Conservation (phyloP, 805 yeast genomes). For the Clavispora santaluciae region DNA sequence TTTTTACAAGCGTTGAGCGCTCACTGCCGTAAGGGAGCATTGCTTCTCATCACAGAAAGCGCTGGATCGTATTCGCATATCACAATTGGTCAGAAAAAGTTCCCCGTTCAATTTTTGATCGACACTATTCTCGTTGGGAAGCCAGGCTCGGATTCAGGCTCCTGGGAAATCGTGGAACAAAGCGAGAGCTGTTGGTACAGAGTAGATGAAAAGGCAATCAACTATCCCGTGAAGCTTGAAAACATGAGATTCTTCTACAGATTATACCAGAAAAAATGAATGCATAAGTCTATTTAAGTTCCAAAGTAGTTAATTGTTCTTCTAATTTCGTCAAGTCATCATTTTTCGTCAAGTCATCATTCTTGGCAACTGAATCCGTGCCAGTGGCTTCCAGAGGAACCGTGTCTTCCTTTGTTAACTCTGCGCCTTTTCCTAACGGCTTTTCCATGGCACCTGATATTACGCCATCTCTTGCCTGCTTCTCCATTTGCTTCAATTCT, state of each 20-base stretch:
- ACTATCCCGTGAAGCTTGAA: conserved; percentile 66
- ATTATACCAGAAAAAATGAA: conserved; percentile 53
- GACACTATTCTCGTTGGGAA: conserved; percentile 66
- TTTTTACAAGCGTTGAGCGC: conserved; percentile 33
- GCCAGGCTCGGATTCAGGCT: conserved; percentile 37
- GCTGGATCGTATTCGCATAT: conserved; percentile 89
- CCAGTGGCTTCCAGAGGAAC: too few species aligned
- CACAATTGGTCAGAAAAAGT: conserved; percentile 65
- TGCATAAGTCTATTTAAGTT: background rate
- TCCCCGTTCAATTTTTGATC: conserved; percentile 77
- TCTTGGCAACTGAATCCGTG: too few species aligned
- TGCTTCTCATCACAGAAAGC: conserved; percentile 70
- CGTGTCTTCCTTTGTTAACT: too few species aligned
- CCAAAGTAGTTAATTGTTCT: conserved; percentile 5
- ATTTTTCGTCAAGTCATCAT: background rate
- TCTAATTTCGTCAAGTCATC: background rate
- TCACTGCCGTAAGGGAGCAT: conserved; percentile 51
- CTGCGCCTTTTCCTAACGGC: too few species aligned
- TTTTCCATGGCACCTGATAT: too few species aligned
- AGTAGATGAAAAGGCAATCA: conserved; percentile 41
- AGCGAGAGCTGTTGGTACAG: conserved; percentile 85
- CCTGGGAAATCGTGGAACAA: conserved; percentile 62
- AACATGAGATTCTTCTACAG: conserved; percentile 85
- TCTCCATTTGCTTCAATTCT: conserved; percentile 44
- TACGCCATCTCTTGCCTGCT: conserved; percentile 2